Evolutionary conservation across 2,329 filamentous ascomycete species (phyloP).

Genomic region (Ophiostoma sp.): DNA sequence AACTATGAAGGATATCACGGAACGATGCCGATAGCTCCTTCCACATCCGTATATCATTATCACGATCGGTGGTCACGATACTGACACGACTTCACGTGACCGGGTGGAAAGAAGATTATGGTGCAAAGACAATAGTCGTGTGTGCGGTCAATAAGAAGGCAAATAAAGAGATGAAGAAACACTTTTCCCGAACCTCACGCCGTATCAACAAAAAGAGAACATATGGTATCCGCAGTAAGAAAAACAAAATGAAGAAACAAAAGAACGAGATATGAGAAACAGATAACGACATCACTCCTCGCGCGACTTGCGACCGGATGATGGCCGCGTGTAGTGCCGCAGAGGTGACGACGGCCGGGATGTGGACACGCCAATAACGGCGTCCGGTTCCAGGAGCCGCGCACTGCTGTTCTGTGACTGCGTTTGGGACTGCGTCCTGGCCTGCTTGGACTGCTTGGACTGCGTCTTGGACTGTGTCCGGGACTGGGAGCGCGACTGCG

Average conservation of each 20-base stretch:
- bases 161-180: not conserved
- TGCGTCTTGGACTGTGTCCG: not conserved
- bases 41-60: not conserved
- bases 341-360: conserved; percentile 46
- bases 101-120: not conserved
- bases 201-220: not conserved
- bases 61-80: not conserved
- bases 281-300: conserved; percentile 33
- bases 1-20: not conserved
- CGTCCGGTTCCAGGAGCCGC: conserved; percentile 36
- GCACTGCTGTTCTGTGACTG: conserved; percentile 5
- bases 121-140: not conserved
- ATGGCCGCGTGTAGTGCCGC: conserved; percentile 32
- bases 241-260: not conserved
- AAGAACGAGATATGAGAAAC: not conserved
- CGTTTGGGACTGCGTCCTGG: not conserved
- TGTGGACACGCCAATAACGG: conserved; percentile 39
- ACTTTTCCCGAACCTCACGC: not conserved
- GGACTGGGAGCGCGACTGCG: conserved; percentile 28
- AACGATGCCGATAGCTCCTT: not conserved
- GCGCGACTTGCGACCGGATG: conserved; percentile 37
- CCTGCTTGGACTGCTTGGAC: not conserved
- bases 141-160: not conserved
- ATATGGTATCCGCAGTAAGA: not conserved
- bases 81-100: conserved; percentile 21